phyloP scores from a whole-genome alignment of 176 grass and related monocot genomes.

The Rhynchospora breviuscula region DNA sequence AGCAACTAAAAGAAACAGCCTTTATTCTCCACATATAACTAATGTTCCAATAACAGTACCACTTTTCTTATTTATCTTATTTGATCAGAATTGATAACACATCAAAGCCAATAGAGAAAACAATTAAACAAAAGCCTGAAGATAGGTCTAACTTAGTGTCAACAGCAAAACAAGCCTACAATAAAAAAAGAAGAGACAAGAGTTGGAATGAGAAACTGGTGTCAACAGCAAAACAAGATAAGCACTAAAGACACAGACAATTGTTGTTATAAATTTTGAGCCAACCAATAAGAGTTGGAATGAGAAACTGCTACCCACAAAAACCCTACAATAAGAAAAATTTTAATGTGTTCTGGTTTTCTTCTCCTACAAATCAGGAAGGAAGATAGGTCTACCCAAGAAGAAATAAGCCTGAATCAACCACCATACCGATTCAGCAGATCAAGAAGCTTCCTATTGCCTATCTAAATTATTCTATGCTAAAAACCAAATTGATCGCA shows the following conservation, averaged over 20 bases:
- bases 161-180: not conserved
- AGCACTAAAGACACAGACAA: not conserved
- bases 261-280: not conserved
- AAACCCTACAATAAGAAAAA: not conserved
- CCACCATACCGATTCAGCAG: not conserved
- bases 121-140: not conserved
- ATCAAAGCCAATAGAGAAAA: no score
- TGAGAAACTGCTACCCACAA: not conserved
- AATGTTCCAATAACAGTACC: not conserved
- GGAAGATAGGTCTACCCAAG: not conserved
- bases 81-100: not conserved
- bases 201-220: no score
- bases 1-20: not conserved
- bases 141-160: not conserved
- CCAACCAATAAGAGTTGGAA: conserved; percentile 3
- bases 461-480: not conserved
- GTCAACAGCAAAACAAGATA: not conserved
- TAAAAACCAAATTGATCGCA: not conserved
- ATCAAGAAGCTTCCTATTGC: not conserved
- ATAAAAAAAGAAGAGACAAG: no score
- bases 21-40: conserved; percentile 21
- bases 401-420: not conserved
- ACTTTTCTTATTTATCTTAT: not conserved
- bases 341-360: not conserved
- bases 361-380: conserved; percentile 6